Conservation (phyloP, 2,329 filamentous ascomycete genomes). For the Clonostachys rhizophaga region DNA sequence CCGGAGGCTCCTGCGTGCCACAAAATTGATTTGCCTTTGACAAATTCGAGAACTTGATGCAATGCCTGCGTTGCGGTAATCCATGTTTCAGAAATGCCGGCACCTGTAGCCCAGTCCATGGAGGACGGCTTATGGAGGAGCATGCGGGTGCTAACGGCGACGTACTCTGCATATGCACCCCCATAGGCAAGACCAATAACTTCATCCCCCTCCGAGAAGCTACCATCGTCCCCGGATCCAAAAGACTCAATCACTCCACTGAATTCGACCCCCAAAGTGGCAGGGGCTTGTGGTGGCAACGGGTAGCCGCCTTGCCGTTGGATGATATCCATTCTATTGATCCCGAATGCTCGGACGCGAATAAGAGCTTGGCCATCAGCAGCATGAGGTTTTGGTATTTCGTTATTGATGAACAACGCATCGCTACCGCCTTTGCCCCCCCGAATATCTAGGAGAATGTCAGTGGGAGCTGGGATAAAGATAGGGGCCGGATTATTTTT, state of each 20-base stretch:
- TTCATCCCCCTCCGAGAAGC: conserved; percentile 64
- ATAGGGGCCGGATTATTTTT: no score
- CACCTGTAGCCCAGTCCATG: conserved; percentile 40
- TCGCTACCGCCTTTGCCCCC: conserved; percentile 48
- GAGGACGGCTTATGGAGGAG: conserved; percentile 73
- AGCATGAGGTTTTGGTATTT: conserved; percentile 44
- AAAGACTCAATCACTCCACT: conserved; percentile 63
- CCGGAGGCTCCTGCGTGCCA: no score
- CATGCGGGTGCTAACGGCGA: conserved; percentile 73
- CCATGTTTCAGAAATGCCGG: no score
- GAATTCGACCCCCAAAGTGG: conserved; percentile 75
- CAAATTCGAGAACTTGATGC: no score
- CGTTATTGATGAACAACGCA: conserved; percentile 52
- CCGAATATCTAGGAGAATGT: conserved; percentile 44
- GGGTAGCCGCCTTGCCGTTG: conserved; percentile 73
- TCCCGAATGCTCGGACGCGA: conserved; percentile 74
- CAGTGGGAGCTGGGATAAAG: no score
- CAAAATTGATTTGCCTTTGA: no score
- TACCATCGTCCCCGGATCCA: conserved; percentile 35
- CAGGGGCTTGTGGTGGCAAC: conserved; percentile 63
- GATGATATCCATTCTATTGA: conserved; percentile 82
- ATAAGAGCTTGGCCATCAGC: conserved; percentile 68
- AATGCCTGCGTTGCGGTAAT: no score
- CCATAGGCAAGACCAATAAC: conserved; percentile 91
- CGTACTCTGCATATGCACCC: conserved; percentile 84